Percentiles rank a stretch among this genome's conserved stretches.
These are phyloP conservation scores for Carnegiea gigantea DNA, from an alignment of 179 eudicot genomes.

Conservation along the genomic window DNA sequence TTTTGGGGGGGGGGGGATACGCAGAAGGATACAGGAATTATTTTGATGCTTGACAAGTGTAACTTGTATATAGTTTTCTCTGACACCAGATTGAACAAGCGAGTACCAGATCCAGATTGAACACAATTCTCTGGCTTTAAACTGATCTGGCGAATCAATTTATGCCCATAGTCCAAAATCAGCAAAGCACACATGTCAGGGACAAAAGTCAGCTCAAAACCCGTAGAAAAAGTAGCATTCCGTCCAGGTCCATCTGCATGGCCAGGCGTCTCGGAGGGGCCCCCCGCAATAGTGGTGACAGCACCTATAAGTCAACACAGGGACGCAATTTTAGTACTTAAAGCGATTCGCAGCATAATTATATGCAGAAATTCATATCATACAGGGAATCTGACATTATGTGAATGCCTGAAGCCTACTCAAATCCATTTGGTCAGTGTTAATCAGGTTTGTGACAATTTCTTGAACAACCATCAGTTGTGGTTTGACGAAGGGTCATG, in stretches of 20 bases:
- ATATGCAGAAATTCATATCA: background rate
- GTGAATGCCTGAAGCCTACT: background rate
- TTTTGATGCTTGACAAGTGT: background rate
- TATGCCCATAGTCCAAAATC: slow-evolving; percentile 62
- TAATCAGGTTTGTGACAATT: background rate
- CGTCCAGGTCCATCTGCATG: slow-evolving; percentile 60
- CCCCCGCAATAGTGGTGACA: slow-evolving; percentile 82
- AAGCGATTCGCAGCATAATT: background rate
- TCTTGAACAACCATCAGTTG: background rate
- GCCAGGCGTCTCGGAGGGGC: slow-evolving; percentile 42
- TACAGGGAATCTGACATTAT: background rate
- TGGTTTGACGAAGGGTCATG: background rate
- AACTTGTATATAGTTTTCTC: background rate
- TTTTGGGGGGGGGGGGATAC: no score
- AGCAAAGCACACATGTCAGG: slow-evolving; percentile 65
- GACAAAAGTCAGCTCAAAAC: slow-evolving; percentile 57
- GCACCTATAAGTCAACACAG: slow-evolving; percentile 38
- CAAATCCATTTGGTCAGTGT: background rate
- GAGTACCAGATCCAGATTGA: slow-evolving; percentile 50
- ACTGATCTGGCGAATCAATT: slow-evolving; percentile 65
- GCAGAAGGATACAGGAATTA: background rate
- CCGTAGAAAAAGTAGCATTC: slow-evolving; percentile 62
- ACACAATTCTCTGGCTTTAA: slow-evolving; percentile 62
- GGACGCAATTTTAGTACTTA: slow-evolving; percentile 1
- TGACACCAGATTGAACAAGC: background rate